Evolutionary conservation across 345 rosid genomes (phyloP).

Genomic region (Sisymbrium irio): DNA sequence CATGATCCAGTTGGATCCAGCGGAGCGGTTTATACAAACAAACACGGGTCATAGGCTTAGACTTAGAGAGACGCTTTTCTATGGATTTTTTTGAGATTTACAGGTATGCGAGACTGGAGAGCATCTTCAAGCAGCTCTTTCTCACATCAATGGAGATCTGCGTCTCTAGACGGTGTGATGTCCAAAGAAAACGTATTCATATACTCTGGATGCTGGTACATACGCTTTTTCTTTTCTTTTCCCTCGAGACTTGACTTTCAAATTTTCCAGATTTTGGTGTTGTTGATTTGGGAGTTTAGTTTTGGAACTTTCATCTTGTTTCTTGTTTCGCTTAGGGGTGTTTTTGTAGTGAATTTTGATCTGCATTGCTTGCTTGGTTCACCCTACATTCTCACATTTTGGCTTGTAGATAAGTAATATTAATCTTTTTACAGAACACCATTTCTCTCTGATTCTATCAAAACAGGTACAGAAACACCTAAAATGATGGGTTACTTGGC

Average conservation of each 20-base stretch:
- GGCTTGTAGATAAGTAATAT: no score
- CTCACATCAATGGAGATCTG: conserved; percentile 36
- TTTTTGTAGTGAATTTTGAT: no score
- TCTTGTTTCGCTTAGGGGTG: no score
- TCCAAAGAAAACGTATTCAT: conserved; percentile 41
- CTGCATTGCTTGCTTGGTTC: no score
- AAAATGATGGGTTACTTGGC: no score
- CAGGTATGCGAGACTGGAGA: conserved; percentile 54
- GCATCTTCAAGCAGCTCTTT: conserved; percentile 42
- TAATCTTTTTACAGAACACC: no score
- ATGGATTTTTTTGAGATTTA: conserved; percentile 45
- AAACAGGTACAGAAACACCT: no score
- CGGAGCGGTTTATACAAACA: conserved; percentile 22
- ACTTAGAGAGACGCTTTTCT: conserved; percentile 61
- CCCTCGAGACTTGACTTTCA: background rate
- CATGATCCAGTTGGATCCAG: conserved; percentile 29
- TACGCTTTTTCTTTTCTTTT: background rate
- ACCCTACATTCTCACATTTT: no score
- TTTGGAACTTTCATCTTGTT: no score
- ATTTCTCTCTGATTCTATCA: no score
- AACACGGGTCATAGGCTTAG: conserved; percentile 36
- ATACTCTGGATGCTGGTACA: conserved; percentile 40
- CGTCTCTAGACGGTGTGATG: conserved; percentile 63
- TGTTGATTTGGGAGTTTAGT: no score
- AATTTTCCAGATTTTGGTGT: background rate